Evolutionary conservation across 805 yeast species (phyloP).

Genomic region (Kazachstania taianensis): DNA sequence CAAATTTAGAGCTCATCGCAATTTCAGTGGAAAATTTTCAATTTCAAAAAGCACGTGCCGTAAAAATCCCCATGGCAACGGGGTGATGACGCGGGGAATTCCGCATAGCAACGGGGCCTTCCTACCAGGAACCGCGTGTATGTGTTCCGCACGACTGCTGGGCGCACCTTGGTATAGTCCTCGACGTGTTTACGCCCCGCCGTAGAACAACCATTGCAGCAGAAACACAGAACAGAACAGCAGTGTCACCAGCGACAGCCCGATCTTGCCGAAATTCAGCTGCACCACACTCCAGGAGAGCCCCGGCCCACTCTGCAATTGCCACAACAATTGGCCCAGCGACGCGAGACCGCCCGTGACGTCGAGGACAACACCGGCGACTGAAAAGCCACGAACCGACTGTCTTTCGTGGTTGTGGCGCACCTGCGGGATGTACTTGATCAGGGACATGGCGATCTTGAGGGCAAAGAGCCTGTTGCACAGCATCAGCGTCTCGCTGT

Average conservation of each 20-base stretch:
- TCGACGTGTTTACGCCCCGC: neutral
- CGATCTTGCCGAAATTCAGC: conserved; percentile 33
- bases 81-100: too few species aligned
- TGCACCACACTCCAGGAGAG: conserved; percentile 19
- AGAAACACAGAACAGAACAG: conserved; percentile 31
- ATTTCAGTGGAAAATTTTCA: neutral
- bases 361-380: conserved; percentile 39
- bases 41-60: neutral
- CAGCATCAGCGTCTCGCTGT: conserved; percentile 14
- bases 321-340: conserved; percentile 18
- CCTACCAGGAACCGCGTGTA: too few species aligned
- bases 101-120: too few species aligned
- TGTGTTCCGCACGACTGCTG: too few species aligned
- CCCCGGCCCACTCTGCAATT: conserved; percentile 13
- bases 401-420: conserved; percentile 65
- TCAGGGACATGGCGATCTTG: conserved; percentile 39
- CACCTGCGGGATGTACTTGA: conserved; percentile 71
- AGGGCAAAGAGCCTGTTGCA: conserved; percentile 24
- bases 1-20: conserved; percentile 1
- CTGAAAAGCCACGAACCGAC: conserved; percentile 78
- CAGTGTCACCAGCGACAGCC: conserved; percentile 32
- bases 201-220: conserved; percentile 29
- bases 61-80: too few species aligned
- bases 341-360: conserved; percentile 31
- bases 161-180: too few species aligned